Evolutionary conservation across 352 stramenopile genomes (phyloP), one percentile per base, ranked within the genome.

Genomic region (Globisporangium cystogenes): DNA sequence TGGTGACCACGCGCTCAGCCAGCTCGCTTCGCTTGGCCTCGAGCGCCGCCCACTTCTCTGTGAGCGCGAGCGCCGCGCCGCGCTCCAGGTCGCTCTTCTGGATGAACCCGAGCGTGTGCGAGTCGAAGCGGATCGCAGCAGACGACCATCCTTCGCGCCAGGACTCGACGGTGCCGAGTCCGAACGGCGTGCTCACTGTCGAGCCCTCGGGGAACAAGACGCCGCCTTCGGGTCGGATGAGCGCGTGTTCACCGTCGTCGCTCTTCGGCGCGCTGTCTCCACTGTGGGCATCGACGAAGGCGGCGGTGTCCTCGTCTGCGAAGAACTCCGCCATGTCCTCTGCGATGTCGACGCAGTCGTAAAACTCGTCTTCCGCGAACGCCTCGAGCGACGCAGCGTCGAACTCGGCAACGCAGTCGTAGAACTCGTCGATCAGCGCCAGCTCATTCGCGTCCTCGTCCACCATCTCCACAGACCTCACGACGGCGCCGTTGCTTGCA

Each of bases 281-380:
- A 45, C 40, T 45, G 20, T 8, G 27, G 20, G 40, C 11, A 14
- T 45, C 40, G 12, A 92, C 87, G 39, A 79, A 60, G 15, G 40
- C 39, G 7, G 72, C 57, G 1, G 8, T 16, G 40, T 15, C 20
- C 8, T 92, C 76, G 29, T 95, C 84, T 0, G 77, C 78, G 50
- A 88, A 77, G 39, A 77, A 65, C 21, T 48, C 41, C 7, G 74
- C 60, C 2, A 93, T 72, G 10, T 76, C 66, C 26, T 88, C 64
- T 40, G 76, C 74, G 12, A 90, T 56, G 46, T 89, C 75, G 7
- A 92, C 48, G 50, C 84, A 93, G 48, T 95, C 84, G 41, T 90
- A 95, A 55, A 90, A 95, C 37, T 92, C 76, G 27, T 95, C 84
- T 64, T 95, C 84, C 0, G 77, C 82, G 51, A 88, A 77, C 14